Percentiles rank a stretch among this genome's conserved stretches.
Conservation (phyloP, 345 rosid genomes). For the Hevea brasiliensis region DNA sequence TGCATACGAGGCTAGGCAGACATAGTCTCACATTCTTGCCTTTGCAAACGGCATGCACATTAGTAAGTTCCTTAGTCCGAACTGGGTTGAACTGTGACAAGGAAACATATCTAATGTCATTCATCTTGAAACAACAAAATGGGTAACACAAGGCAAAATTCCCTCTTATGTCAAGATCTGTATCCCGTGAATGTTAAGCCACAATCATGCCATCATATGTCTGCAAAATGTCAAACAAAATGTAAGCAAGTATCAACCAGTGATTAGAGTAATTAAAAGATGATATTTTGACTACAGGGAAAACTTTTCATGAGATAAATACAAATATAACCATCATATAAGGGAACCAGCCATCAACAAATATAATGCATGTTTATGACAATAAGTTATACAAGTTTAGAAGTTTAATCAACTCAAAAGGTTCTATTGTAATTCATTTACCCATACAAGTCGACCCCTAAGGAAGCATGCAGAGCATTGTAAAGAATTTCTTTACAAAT, state of each 20-base stretch:
- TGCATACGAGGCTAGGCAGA: constrained; percentile 84
- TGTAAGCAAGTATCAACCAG: neutral
- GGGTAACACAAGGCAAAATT: neutral
- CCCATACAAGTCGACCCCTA: neutral
- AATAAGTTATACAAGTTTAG: neutral
- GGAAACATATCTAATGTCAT: constrained; percentile 20
- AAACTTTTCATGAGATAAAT: neutral
- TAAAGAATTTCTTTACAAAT: neutral
- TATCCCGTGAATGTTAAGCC: constrained; percentile 94
- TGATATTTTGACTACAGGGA: neutral
- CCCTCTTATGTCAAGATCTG: constrained; percentile 88
- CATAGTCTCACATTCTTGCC: constrained; percentile 87
- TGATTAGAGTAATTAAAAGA: neutral
- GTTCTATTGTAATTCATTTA: neutral
- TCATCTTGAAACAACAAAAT: constrained; percentile 13
- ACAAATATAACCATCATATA: neutral
- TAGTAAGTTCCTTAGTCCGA: constrained; percentile 75
- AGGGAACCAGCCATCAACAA: neutral
- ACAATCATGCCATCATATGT: constrained; percentile 96
- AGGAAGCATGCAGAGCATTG: neutral
- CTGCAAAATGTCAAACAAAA: constrained; percentile 46
- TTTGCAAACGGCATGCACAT: constrained; percentile 76
- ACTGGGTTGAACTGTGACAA: constrained; percentile 78
- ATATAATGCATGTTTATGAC: neutral
- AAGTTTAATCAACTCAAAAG: neutral